Evolutionary conservation across 176 grass and related monocot species (phyloP).

Genomic region (Phoenix dactylifera): DNA sequence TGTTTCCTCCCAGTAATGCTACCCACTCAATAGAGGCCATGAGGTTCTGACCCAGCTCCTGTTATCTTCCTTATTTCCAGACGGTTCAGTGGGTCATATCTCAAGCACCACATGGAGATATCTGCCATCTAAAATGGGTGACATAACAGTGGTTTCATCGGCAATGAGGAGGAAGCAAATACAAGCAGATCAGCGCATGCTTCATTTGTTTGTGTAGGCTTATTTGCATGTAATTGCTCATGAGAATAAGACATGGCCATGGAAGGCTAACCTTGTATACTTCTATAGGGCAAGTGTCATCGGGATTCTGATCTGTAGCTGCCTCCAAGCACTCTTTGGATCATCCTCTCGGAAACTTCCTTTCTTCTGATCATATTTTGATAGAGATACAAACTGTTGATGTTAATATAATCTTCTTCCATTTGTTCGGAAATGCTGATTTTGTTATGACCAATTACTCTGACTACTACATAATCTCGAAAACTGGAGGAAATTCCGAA

Average conservation of each 20-base stretch:
- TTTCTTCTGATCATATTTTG: conserved; percentile 37
- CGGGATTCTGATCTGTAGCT: conserved; percentile 37
- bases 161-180: not conserved
- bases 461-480: no score
- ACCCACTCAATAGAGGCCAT: conserved; percentile 53
- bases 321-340: conserved; percentile 30
- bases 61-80: conserved; percentile 54
- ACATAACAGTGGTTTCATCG: not conserved
- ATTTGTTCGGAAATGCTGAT: no score
- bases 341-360: conserved; percentile 31
- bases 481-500: no score
- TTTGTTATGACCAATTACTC: no score
- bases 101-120: conserved; percentile 48
- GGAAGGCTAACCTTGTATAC: conserved; percentile 31
- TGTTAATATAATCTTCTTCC: no score
- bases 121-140: conserved; percentile 31
- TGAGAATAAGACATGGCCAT: no score
- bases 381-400: not conserved
- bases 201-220: not conserved
- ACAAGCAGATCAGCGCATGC: no score
- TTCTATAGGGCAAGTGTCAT: conserved; percentile 44
- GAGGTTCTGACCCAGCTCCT: conserved; percentile 34
- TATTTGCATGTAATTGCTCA: conserved; percentile 1
- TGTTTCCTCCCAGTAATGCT: conserved; percentile 40
- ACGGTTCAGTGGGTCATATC: conserved; percentile 36